These are phyloP conservation scores for Colletotrichum incanum DNA, from an alignment of 2,329 filamentous ascomycete genomes.

Conservation along the genomic window DNA sequence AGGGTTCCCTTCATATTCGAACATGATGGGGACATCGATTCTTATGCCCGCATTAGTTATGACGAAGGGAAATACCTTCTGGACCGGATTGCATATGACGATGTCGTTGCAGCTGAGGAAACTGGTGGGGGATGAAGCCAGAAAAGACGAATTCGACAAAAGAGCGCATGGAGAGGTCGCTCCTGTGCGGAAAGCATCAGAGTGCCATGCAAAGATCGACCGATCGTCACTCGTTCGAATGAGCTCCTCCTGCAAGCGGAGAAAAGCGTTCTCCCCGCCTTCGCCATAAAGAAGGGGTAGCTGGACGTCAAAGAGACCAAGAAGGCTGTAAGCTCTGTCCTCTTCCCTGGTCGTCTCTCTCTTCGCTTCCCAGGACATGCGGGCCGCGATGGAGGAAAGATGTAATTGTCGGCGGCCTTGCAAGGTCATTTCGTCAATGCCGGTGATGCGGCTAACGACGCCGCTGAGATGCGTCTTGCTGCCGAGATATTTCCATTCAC, in stretches of 20 bases:
- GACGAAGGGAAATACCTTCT: background rate
- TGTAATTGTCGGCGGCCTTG: background rate
- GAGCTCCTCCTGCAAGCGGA: conserved; percentile 48
- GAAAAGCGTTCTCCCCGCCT: conserved; percentile 41
- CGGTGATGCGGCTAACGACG: conserved; percentile 49
- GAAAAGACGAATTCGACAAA: background rate
- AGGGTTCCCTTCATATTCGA: background rate
- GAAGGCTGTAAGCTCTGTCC: background rate
- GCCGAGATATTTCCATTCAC: conserved; percentile 44
- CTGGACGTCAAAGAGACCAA: background rate
- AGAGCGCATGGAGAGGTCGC: background rate
- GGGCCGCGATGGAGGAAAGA: conserved; percentile 40
- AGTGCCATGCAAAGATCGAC: conserved; percentile 6
- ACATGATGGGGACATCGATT: background rate
- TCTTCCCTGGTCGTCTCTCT: background rate
- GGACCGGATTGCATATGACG: background rate
- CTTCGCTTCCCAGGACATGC: conserved; percentile 35
- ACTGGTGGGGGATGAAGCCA: background rate
- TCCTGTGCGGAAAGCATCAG: background rate
- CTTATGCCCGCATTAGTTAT: background rate
- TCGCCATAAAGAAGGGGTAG: background rate
- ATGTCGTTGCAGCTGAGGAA: background rate
- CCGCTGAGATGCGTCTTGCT: conserved; percentile 6
- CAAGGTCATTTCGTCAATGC: conserved; percentile 44
- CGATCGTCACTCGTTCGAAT: conserved; percentile 10